Conservation (phyloP, 768 basidiomycete species). For the Jaapia argillacea region DNA sequence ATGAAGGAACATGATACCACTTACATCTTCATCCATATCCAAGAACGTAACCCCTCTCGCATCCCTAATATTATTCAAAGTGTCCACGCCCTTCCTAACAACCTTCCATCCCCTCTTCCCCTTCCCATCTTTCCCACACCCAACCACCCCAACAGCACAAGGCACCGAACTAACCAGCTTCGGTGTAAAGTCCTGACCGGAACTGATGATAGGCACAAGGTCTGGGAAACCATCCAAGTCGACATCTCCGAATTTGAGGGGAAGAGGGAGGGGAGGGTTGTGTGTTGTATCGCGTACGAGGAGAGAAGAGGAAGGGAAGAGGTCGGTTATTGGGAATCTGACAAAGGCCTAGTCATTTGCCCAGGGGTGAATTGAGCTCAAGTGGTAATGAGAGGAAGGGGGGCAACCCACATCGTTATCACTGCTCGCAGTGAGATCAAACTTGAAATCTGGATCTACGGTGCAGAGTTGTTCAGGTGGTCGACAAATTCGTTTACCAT, state of each 20-base stretch:
- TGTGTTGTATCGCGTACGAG: conserved; percentile 62
- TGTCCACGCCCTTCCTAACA: conserved; percentile 47
- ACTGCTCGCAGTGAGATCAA: conserved; percentile 44
- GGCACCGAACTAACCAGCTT: conserved; percentile 55
- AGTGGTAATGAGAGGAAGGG: not conserved
- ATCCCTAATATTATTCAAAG: conserved; percentile 61
- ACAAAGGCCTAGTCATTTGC: conserved; percentile 45
- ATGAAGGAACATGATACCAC: conserved; percentile 18
- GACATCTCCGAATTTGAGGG: conserved; percentile 78
- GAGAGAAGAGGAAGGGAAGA: conserved; percentile 51
- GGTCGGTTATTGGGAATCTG: conserved; percentile 49
- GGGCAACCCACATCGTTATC: conserved; percentile 38
- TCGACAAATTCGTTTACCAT: conserved; percentile 54
- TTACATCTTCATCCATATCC: conserved; percentile 92
- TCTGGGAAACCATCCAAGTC: conserved; percentile 96
- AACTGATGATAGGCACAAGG: conserved; percentile 45
- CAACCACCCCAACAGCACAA: conserved; percentile 41
- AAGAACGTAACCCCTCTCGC: conserved; percentile 72
- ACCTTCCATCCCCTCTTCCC: conserved; percentile 57
- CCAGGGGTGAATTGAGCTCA: not conserved
- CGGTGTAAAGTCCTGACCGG: conserved; percentile 34
- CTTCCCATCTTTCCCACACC: conserved; percentile 40
- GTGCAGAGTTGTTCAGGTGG: conserved; percentile 74
- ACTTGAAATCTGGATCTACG: conserved; percentile 72
- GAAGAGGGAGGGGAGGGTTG: conserved; percentile 59